Conservation (phyloP, 2,329 filamentous ascomycete species). For the Albophoma yamanashiensis region DNA sequence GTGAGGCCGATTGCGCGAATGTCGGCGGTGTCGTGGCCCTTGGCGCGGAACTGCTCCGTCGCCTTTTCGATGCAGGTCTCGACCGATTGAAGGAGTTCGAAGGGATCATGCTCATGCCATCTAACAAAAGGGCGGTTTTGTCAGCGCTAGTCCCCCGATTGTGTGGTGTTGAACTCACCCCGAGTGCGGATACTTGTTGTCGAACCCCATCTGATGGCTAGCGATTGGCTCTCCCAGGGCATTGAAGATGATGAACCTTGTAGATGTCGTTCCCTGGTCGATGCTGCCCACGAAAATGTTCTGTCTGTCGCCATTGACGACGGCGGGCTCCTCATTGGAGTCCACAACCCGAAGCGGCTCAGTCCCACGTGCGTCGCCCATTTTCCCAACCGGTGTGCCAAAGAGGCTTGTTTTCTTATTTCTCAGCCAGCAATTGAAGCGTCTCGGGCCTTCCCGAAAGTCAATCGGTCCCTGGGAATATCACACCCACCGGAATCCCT, state of each 20-base stretch:
- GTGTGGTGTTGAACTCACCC: constrained; percentile 43
- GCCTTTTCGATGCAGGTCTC: constrained; percentile 72
- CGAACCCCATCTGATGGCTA: constrained; percentile 78
- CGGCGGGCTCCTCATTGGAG: background rate
- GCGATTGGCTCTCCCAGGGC: constrained; percentile 66
- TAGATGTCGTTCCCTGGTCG: constrained; percentile 84
- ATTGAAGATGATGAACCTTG: constrained; percentile 85
- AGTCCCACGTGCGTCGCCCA: background rate
- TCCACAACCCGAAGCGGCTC: background rate
- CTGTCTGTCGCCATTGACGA: background rate
- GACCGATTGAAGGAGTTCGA: constrained; percentile 65
- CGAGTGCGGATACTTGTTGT: constrained; percentile 72
- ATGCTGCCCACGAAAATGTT: constrained; percentile 74
- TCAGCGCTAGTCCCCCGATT: constrained; percentile 20
- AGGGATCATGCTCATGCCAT: constrained; percentile 84
- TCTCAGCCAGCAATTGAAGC: background rate
- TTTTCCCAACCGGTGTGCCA: background rate
- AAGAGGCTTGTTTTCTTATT: background rate
- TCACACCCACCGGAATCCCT: background rate
- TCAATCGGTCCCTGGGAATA: background rate
- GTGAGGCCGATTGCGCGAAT: constrained; percentile 78
- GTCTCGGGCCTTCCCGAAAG: background rate
- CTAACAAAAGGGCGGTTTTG: constrained; percentile 28
- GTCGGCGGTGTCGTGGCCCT: constrained; percentile 55
- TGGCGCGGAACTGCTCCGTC: constrained; percentile 56